These are phyloP conservation scores for Picea abies DNA, from an alignment of 83 land plant genomes.

Conservation along the genomic window DNA sequence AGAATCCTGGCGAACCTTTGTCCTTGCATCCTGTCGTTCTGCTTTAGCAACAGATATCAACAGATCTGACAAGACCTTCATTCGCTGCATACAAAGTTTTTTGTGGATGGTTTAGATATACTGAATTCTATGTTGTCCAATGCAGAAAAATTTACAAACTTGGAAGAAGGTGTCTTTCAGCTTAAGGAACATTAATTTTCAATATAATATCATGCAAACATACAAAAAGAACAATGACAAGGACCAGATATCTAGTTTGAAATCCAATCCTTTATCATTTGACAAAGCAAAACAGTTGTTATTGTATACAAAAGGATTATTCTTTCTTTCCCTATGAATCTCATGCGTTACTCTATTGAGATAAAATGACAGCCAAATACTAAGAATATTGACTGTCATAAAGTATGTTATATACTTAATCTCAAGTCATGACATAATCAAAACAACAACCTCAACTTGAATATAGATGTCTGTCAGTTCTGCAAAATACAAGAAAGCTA, in stretches of 20 bases:
- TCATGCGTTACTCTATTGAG: no score
- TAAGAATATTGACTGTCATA: background rate
- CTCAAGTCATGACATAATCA: background rate
- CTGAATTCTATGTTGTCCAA: background rate
- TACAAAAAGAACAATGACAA: background rate
- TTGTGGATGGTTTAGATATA: background rate
- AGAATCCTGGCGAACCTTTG: slow-evolving; percentile 85
- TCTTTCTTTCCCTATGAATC: no score
- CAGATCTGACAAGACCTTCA: slow-evolving; percentile 83
- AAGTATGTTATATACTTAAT: background rate
- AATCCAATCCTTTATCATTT: background rate
- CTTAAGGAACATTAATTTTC: background rate
- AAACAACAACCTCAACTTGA: slow-evolving; percentile 2
- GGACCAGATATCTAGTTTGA: background rate
- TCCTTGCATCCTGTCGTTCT: slow-evolving; percentile 88
- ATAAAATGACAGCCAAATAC: no score
- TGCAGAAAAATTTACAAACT: slow-evolving; percentile 8
- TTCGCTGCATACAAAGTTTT: slow-evolving; percentile 53
- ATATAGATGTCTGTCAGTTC: background rate
- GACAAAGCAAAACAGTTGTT: background rate
- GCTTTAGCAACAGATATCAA: slow-evolving; percentile 88
- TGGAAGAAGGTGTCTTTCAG: slow-evolving; percentile 2
- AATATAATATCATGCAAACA: background rate
- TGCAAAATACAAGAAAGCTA: background rate
- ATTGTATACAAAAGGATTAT: no score